These are phyloP conservation scores for Maudiozyma turicensis DNA, from an alignment of 805 yeast genomes.

Conservation along the genomic window DNA sequence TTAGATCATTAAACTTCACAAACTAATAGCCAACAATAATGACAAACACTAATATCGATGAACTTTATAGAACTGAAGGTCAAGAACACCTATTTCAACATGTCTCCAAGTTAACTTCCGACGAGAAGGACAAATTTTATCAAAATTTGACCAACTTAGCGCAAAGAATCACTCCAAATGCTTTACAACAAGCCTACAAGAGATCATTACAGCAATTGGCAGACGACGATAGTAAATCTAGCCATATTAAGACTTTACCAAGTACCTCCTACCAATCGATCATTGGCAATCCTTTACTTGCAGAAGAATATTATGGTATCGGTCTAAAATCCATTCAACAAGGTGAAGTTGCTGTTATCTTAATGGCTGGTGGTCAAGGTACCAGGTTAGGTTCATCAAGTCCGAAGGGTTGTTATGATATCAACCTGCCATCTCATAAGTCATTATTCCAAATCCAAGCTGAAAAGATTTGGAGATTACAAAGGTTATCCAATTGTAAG, in stretches of 20 bases:
- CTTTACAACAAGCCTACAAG: conserved; percentile 31
- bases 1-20: too few species aligned
- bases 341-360: conserved; percentile 76
- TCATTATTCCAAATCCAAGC: conserved; percentile 89
- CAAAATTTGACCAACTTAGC: conserved; percentile 21
- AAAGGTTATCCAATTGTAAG: conserved; percentile 22
- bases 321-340: conserved; percentile 64
- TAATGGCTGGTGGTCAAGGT: conserved; percentile 99
- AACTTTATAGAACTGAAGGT: conserved; percentile 36
- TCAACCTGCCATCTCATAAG: conserved; percentile 74
- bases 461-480: conserved; percentile 63
- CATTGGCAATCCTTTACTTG: conserved; percentile 22
- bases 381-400: conserved; percentile 80
- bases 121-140: conserved; percentile 31
- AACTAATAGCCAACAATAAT: neutral
- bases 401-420: conserved; percentile 92
- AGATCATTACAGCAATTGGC: conserved; percentile 34
- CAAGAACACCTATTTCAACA: conserved; percentile 46
- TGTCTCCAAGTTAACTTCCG: conserved; percentile 32
- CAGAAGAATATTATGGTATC: conserved; percentile 34
- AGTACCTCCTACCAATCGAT: conserved; percentile 43
- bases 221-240: conserved; percentile 15
- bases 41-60: conserved; percentile 9
- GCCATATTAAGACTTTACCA: conserved; percentile 42
- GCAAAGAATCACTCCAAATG: conserved; percentile 11